Conservation (phyloP, 345 rosid genomes). For the Moringa oleifera region DNA sequence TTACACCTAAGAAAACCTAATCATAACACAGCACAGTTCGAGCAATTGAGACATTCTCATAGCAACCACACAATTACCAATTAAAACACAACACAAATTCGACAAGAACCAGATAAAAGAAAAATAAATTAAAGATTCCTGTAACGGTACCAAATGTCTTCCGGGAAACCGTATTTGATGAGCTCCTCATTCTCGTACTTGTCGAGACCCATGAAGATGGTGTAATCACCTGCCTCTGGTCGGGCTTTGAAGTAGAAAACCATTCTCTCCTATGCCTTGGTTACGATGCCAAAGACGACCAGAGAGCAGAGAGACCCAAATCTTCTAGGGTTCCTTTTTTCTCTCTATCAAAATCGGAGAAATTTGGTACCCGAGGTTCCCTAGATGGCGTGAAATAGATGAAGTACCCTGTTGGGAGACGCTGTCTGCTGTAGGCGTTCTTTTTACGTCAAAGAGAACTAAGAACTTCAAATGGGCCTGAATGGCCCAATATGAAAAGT, state of each 20-base stretch:
- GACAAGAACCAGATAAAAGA: neutral
- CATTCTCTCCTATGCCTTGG: slow-evolving; percentile 29
- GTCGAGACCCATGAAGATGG: slow-evolving; percentile 98
- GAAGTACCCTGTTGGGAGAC: too few relatives aligned
- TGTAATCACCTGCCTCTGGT: slow-evolving; percentile 94
- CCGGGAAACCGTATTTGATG: slow-evolving; percentile 94
- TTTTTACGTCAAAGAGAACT: too few relatives aligned
- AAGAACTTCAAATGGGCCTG: too few relatives aligned
- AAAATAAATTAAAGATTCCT: neutral
- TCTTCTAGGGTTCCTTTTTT: neutral
- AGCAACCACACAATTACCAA: neutral
- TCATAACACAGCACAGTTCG: neutral
- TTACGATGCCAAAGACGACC: neutral
- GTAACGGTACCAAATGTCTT: slow-evolving; percentile 73
- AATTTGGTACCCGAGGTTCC: too few relatives aligned
- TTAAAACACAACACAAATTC: neutral
- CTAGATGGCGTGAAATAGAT: too few relatives aligned
- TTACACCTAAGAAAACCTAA: neutral
- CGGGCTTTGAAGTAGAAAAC: slow-evolving; percentile 96
- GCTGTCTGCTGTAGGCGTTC: too few relatives aligned
- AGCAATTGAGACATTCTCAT: neutral
- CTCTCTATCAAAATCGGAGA: too few relatives aligned
- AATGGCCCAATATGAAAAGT: too few relatives aligned
- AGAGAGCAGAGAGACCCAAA: neutral
- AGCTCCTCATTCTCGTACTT: slow-evolving; percentile 99